Conservation (phyloP, 495 filamentous ascomycete species). For the Penicillium ucsense region DNA sequence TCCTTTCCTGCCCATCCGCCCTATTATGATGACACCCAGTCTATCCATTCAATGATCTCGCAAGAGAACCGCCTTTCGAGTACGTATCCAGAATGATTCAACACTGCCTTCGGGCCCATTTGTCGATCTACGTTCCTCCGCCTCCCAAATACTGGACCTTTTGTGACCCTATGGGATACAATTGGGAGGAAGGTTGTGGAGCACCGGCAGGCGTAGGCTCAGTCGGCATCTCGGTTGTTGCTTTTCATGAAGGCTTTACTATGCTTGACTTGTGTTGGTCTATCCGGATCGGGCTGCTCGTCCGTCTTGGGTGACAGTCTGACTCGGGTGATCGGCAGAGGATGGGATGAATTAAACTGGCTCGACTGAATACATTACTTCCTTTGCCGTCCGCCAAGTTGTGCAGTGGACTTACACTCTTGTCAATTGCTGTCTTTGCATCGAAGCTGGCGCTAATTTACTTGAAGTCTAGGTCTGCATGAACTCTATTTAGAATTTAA, state of each 20-base stretch:
- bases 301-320: constrained; percentile 48
- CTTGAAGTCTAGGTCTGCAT: neutral
- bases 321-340: constrained; percentile 37
- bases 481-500: too few relatives aligned
- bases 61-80: constrained; percentile 48
- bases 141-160: constrained; percentile 58
- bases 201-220: constrained; percentile 37
- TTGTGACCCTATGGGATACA: constrained; percentile 19
- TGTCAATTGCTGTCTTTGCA: neutral
- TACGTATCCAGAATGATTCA: constrained; percentile 13
- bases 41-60: constrained; percentile 98
- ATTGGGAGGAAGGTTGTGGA: constrained; percentile 84
- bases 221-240: constrained; percentile 18
- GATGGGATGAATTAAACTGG: constrained; percentile 55
- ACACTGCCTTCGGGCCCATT: constrained; percentile 11
- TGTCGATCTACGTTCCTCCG: constrained; percentile 45
- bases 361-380: constrained; percentile 46
- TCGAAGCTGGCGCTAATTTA: constrained; percentile 9
- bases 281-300: constrained; percentile 21
- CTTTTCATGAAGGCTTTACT: constrained; percentile 29
- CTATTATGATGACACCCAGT: constrained; percentile 86
- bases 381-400: constrained; percentile 2
- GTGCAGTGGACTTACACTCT: too few relatives aligned
- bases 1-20: neutral
- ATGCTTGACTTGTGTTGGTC: constrained; percentile 37